Evolutionary conservation across 768 basidiomycete genomes (phyloP).

Genomic region (Termitomyces sp.): DNA sequence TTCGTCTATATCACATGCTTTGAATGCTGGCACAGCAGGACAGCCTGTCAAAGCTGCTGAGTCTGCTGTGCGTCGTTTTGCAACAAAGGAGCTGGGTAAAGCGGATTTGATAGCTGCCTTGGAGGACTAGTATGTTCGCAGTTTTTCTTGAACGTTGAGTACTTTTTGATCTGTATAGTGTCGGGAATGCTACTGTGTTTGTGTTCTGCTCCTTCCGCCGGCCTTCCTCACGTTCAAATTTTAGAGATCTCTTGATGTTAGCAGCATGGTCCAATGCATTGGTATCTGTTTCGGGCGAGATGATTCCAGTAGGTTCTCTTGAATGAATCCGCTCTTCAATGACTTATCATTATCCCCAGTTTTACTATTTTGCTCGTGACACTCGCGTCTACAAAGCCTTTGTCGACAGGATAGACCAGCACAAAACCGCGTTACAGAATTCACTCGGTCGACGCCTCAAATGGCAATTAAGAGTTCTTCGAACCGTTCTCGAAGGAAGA

Average conservation of each 20-base stretch:
- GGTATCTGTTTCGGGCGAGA: slow-evolving; percentile 52
- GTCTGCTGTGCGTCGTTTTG: slow-evolving; percentile 76
- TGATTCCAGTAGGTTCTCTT: slow-evolving; percentile 57
- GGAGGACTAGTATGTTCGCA: slow-evolving; percentile 76
- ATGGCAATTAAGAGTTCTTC: slow-evolving; percentile 65
- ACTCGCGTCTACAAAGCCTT: slow-evolving; percentile 79
- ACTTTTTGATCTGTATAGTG: slow-evolving; percentile 31
- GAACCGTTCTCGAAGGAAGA: slow-evolving; percentile 60
- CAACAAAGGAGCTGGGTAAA: slow-evolving; percentile 79
- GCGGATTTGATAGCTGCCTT: slow-evolving; percentile 73
- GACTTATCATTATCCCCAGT: slow-evolving; percentile 29
- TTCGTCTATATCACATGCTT: slow-evolving; percentile 59
- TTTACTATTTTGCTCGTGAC: slow-evolving; percentile 93
- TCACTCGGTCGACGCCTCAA: slow-evolving; percentile 52
- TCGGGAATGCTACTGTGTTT: slow-evolving; percentile 80
- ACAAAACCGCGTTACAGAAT: slow-evolving; percentile 41
- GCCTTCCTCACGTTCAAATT: neutral
- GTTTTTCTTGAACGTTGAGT: neutral
- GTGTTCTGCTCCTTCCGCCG: slow-evolving; percentile 1
- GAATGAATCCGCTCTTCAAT: neutral
- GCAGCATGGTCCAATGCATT: slow-evolving; percentile 70
- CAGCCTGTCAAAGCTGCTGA: slow-evolving; percentile 75
- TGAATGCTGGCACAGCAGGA: slow-evolving; percentile 61
- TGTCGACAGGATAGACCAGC: slow-evolving; percentile 37
- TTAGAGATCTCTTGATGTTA: slow-evolving; percentile 71